Percentiles rank a stretch among this genome's conserved stretches.
Evolutionary conservation across 2,329 filamentous ascomycete species (phyloP).

Genomic region (Exophiala aquamarina): DNA sequence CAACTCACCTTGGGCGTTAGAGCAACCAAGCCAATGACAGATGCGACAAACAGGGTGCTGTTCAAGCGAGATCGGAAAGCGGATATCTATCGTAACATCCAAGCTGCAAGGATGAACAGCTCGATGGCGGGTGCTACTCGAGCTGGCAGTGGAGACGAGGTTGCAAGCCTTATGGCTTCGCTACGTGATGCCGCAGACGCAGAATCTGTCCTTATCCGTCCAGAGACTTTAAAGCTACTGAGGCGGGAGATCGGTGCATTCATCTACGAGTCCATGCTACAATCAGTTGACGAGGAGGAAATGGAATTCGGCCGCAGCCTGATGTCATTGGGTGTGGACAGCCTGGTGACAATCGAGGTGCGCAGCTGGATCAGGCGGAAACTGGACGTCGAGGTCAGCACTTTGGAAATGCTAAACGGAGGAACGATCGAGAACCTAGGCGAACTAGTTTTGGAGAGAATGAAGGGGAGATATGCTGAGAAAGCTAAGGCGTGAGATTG

Average conservation of each 20-base stretch:
- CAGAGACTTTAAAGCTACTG: constrained; percentile 15
- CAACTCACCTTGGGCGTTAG: constrained; percentile 24
- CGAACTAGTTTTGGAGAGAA: background rate
- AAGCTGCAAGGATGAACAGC: constrained; percentile 24
- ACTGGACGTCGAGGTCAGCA: constrained; percentile 36
- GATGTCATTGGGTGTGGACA: constrained; percentile 23
- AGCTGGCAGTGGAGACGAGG: constrained; percentile 21
- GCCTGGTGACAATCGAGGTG: constrained; percentile 24
- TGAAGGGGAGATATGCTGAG: background rate
- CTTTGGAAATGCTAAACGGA: constrained; percentile 54
- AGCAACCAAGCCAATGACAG: constrained; percentile 25
- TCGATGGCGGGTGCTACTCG: background rate
- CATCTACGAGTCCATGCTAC: constrained; percentile 26
- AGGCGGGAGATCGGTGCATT: constrained; percentile 27
- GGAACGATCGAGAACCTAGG: constrained; percentile 31
- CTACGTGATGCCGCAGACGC: too few species aligned
- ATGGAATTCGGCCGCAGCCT: constrained; percentile 23
- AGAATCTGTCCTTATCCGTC: constrained; percentile 18
- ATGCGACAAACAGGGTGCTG: constrained; percentile 23
- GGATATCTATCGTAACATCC: constrained; percentile 2
- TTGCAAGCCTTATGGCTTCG: background rate
- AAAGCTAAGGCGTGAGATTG: too few species aligned
- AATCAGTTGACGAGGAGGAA: constrained; percentile 21
- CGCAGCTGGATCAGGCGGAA: constrained; percentile 25
- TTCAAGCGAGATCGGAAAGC: constrained; percentile 23